Base-by-base conservation (phyloP, 352 stramenopile species). In the Blastocystis sp. region DNA sequence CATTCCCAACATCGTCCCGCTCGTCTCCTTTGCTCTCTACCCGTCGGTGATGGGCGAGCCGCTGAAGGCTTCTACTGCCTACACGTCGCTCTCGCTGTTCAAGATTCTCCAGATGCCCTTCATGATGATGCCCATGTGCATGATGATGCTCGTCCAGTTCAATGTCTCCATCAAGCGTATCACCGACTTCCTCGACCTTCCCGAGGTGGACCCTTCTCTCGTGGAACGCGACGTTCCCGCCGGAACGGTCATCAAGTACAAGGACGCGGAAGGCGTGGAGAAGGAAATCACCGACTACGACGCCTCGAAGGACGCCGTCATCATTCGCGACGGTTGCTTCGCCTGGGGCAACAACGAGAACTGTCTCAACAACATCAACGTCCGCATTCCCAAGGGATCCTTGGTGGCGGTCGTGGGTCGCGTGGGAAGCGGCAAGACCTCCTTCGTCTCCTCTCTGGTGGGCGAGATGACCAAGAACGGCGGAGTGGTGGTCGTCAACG, bases 361-460 rank as follows among this genome's bases (percentile, higher is more conserved):
- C 11, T 51, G 38, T 51, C 27, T 75, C 9, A 16, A 51, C 27
- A 27, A 75, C 42, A 51, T 75, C 42, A 53, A 16, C 21, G 9
- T 75, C 18, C 56, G 29, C 21, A 44, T 88, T 16, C 40, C 51
- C 18, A 18, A 87, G 54, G 86, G 86, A 40, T 38, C 36, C 6
- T n/a, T 88, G 14, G 94, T 97, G 1, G 89, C 93, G 11, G 88
- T 98, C 6, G 92, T 98, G 44, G 96, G 96, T 7, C 87, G 90
- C 0, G 93, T 98, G 2, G 95, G 94, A 1, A 94, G 90, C 84
- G 95, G 96, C 18, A 99, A 99, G 84, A 95, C 91, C 24, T 97
- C 93, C 0, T 90, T 99, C 1, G 85, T 99, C n/a, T 90, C 91
- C 4, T 92, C 94, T 1, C 88, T 99, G 78, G 75, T 98, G 14